A percentile compares a stretch with the other conserved stretches of the same genome.
These are phyloP conservation scores for Neurospora sp. DNA, from an alignment of 495 filamentous ascomycete species.

Conservation along the genomic window DNA sequence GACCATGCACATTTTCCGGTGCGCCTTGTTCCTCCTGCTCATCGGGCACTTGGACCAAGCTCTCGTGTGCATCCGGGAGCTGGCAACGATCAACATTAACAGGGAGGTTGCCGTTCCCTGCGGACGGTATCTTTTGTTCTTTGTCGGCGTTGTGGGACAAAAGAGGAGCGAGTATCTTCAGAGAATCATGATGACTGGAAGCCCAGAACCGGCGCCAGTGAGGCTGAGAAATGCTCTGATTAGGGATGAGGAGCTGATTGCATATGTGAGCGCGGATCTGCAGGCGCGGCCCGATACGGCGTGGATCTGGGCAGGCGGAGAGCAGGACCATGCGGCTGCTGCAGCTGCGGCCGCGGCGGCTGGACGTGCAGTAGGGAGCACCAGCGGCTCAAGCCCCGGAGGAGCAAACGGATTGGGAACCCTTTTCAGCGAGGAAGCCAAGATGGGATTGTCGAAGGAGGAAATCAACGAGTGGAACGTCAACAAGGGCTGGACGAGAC, in stretches of 20 bases:
- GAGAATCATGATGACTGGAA: not conserved
- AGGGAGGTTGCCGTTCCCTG: constrained; percentile 69
- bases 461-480: constrained; percentile 15
- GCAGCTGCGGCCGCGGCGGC: constrained; percentile 2
- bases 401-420: not conserved
- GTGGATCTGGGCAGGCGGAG: constrained; percentile 79
- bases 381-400: not conserved
- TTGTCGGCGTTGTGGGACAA: constrained; percentile 52
- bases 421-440: constrained; percentile 15
- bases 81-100: constrained; percentile 53
- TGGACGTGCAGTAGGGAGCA: not conserved
- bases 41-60: constrained; percentile 62
- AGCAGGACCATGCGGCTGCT: constrained; percentile 28
- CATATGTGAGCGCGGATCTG: constrained; percentile 80
- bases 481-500: constrained; percentile 14
- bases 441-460: constrained; percentile 15
- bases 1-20: constrained; percentile 85
- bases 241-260: constrained; percentile 84
- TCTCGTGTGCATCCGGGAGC: constrained; percentile 58
- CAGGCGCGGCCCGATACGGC: constrained; percentile 69
- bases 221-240: constrained; percentile 41
- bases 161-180: constrained; percentile 41
- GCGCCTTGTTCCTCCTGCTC: constrained; percentile 68
- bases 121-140: constrained; percentile 77
- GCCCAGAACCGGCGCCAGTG: constrained; percentile 8